Conservation (phyloP, 192 early-diverging fungal genomes). For the Phycomyces nitens region DNA sequence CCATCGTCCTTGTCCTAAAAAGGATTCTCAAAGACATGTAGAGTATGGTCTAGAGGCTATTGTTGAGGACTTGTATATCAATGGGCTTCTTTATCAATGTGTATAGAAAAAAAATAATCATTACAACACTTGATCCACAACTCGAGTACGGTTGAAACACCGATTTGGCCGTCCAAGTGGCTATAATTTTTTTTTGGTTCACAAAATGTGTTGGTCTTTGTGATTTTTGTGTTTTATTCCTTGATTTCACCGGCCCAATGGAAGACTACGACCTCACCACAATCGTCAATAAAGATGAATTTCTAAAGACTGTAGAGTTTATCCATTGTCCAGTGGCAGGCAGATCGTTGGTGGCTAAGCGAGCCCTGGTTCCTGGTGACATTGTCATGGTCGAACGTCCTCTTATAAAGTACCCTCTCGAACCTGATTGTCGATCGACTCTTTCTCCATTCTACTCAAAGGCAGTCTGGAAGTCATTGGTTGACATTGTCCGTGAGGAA, state of each 20-base stretch:
- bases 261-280: slow-evolving; percentile 24
- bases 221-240: no score
- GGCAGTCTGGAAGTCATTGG: slow-evolving; percentile 21
- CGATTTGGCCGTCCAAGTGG: no score
- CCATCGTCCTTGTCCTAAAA: no score
- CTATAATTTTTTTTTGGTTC: no score
- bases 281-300: slow-evolving; percentile 24
- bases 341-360: slow-evolving; percentile 26
- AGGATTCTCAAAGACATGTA: no score
- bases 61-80: no score
- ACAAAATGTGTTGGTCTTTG: no score
- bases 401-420: slow-evolving; percentile 21
- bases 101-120: no score
- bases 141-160: no score
- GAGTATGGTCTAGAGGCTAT: no score
- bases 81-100: no score
- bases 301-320: slow-evolving; percentile 13
- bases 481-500: slow-evolving; percentile 14
- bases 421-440: slow-evolving; percentile 30
- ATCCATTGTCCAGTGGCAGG: slow-evolving; percentile 21
- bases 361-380: slow-evolving; percentile 12
- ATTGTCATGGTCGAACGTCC: slow-evolving; percentile 31
- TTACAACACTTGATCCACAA: no score
- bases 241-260: not conserved
- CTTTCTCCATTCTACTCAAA: slow-evolving; percentile 31